phyloP scores from a whole-genome alignment of 805 yeast genomes.

The Myxozyma sirexii region DNA sequence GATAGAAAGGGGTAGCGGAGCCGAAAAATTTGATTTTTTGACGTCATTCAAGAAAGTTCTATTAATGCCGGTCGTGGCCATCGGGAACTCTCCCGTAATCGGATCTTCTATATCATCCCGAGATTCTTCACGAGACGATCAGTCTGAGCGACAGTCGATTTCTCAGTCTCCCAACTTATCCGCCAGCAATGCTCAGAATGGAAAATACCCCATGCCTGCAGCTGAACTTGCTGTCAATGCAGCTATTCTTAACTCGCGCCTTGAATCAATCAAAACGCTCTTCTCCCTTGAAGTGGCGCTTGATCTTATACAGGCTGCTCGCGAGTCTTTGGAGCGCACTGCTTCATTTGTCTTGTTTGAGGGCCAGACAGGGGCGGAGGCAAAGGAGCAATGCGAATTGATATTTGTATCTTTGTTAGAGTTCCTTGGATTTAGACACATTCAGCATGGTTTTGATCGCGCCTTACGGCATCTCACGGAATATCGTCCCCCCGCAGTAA shows the following conservation, averaged over 20 bases:
- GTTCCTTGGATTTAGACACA: conserved; percentile 68
- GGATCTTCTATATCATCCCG: conserved; percentile 12
- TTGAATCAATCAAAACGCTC: conserved; percentile 72
- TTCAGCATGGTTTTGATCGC: conserved; percentile 80
- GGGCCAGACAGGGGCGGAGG: conserved; percentile 43
- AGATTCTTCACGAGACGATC: conserved; percentile 20
- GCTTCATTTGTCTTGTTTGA: conserved; percentile 48
- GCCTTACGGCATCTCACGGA: conserved; percentile 71
- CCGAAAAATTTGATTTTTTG: conserved; percentile 55
- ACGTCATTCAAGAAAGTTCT: conserved; percentile 55
- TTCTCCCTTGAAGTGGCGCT: conserved; percentile 82
- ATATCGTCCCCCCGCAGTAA: conserved; percentile 60
- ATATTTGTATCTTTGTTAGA: conserved; percentile 69
- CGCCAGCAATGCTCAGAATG: neutral
- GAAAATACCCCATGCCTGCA: conserved; percentile 42
- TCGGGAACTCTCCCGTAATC: conserved; percentile 14
- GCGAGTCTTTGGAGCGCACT: conserved; percentile 62
- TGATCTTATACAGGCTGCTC: conserved; percentile 68
- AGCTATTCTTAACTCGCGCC: conserved; percentile 71
- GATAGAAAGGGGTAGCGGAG: conserved; percentile 31
- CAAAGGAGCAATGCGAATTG: conserved; percentile 56
- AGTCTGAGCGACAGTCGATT: conserved; percentile 14
- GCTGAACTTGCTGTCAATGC: conserved; percentile 80
- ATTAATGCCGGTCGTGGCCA: conserved; percentile 42
- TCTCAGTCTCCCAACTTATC: neutral